These are phyloP conservation scores for Pythium aristosporum DNA, from an alignment of 352 stramenopile species.

Conservation along the genomic window DNA sequence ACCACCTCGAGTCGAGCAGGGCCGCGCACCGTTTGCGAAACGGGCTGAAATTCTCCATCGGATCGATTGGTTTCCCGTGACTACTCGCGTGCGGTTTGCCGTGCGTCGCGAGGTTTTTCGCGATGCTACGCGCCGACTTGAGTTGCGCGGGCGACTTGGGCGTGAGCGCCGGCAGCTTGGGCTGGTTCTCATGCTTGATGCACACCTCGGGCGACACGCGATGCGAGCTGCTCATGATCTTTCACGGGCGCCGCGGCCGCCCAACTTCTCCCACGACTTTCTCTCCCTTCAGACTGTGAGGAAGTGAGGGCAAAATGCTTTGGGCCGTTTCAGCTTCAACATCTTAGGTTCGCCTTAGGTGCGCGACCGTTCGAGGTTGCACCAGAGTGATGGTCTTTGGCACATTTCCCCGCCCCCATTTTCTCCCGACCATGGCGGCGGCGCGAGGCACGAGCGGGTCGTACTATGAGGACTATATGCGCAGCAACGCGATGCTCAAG, in stretches of 20 bases:
- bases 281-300: neutral
- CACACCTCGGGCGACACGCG: slow-evolving; percentile 75
- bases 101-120: slow-evolving; percentile 17
- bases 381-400: slow-evolving; percentile 22
- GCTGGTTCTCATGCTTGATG: slow-evolving; percentile 52
- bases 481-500: slow-evolving; percentile 67
- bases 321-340: slow-evolving; percentile 10
- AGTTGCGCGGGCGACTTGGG: slow-evolving; percentile 57
- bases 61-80: slow-evolving; percentile 23
- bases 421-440: slow-evolving; percentile 9
- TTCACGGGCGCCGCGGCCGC: too few species aligned
- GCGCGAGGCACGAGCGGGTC: slow-evolving; percentile 39
- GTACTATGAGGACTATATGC: slow-evolving; percentile 86
- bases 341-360: slow-evolving; percentile 7
- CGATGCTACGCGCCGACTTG: slow-evolving; percentile 33
- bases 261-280: neutral
- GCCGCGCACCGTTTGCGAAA: slow-evolving; percentile 37
- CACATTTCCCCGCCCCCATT: neutral
- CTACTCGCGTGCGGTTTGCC: neutral
- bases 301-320: neutral
- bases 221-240: slow-evolving; percentile 36
- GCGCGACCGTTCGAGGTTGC: neutral
- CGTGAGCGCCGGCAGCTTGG: slow-evolving; percentile 43
- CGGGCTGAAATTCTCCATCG: slow-evolving; percentile 42
- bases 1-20: slow-evolving; percentile 74